Evolutionary conservation across 1,284 basidiomycete genomes (phyloP), one percentile per base, ranked within the genome.

Genomic region (Heimioporus punctisporus): DNA sequence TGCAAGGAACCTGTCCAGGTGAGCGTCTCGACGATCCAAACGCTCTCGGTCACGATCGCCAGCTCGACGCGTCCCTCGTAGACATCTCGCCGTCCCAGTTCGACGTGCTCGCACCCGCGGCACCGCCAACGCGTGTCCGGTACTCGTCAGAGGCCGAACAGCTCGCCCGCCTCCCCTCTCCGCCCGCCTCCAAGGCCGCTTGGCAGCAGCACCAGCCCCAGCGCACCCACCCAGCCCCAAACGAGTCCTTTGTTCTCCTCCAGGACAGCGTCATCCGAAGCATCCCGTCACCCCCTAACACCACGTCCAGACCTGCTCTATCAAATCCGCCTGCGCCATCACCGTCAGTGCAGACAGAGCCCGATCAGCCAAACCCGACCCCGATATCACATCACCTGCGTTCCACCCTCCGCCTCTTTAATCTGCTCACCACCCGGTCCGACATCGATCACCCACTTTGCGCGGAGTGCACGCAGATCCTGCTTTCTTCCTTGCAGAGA

Each of bases 401-500:
- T 54, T 89, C 88, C 34, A 86, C 88, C 50, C 77, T 81, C 61
- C 84, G 84, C 31, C 79, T 97, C 31, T 91, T 95, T 68, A 85
- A 89, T 64, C 74, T 95, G 42, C 78, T 96, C 26, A 92, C 92
- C 5, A 84, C 85, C 48, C 80, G 87, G 42, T 92, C 93, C 47
- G 90, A 93, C 43, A 83, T 97, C 50, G 93, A 97, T 70, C 97
- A 99, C 71, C 97, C 97, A 5, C 81, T 99, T 12, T 99, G 97
- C 70, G 85, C 90, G 2, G 95, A 97, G 66, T 99, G 97, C 72
- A 94, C 95, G 4, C 88, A 92, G 64, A 83, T 90, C 51, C 75
- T 98, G 44, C 82, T 97, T 44, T 79, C 80, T 6, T 84, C 86
- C 30, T 84, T 98, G 51, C 87, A 91, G 63, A 82, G 84, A 42